Evolutionary conservation across 208 protist genomes (phyloP).

Genomic region (Angomonas ambiguus): DNA sequence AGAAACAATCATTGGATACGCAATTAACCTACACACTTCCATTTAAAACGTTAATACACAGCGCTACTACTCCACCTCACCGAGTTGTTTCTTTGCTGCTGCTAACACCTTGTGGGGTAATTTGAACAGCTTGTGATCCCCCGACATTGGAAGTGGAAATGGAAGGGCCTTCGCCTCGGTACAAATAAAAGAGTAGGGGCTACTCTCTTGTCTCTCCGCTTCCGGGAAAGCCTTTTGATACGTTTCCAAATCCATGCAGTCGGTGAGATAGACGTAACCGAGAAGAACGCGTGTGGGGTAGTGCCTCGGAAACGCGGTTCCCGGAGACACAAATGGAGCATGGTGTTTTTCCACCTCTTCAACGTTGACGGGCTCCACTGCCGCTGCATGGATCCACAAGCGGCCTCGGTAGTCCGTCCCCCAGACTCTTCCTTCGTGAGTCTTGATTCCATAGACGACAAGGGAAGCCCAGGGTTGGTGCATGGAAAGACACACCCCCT

Average conservation of each 20-base stretch:
- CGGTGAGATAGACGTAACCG: slow-evolving; percentile 86
- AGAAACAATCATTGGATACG: neutral
- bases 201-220: slow-evolving; percentile 71
- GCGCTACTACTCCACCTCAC: slow-evolving; percentile 30
- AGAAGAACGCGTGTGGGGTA: slow-evolving; percentile 88
- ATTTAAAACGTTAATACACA: neutral
- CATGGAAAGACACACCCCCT: slow-evolving; percentile 88
- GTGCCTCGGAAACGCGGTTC: slow-evolving; percentile 67
- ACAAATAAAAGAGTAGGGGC: slow-evolving; percentile 88
- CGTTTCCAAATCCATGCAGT: slow-evolving; percentile 58
- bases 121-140: slow-evolving; percentile 88
- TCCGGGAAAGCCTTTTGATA: slow-evolving; percentile 51
- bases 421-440: slow-evolving; percentile 88
- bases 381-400: slow-evolving; percentile 90
- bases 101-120: slow-evolving; percentile 69
- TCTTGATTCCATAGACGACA: slow-evolving; percentile 90
- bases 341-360: slow-evolving; percentile 72
- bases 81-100: slow-evolving; percentile 72
- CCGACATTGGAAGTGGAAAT: slow-evolving; percentile 87
- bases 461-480: slow-evolving; percentile 93
- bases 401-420: slow-evolving; percentile 75
- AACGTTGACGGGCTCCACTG: slow-evolving; percentile 60
- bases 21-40: neutral
- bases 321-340: slow-evolving; percentile 40
- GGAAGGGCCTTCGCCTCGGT: slow-evolving; percentile 55